Percentiles rank a stretch among this genome's conserved stretches.
These are phyloP conservation scores for Calonectria pauciramosa DNA, from an alignment of 2,329 filamentous ascomycete species.

Conservation along the genomic window DNA sequence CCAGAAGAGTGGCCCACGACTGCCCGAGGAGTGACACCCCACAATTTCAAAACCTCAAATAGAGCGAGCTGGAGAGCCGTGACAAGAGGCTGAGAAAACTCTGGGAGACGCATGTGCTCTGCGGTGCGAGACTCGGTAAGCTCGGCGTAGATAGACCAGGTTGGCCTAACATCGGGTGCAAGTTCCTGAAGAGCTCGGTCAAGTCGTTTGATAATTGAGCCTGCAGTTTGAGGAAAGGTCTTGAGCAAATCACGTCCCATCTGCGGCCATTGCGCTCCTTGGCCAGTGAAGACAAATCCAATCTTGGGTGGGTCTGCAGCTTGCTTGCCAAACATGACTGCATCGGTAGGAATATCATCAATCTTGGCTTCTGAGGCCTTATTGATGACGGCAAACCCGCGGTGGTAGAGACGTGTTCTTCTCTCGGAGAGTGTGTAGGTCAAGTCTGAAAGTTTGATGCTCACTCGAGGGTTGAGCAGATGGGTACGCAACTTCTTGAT, in stretches of 20 bases:
- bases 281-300: conserved; percentile 52
- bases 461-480: conserved; percentile 43
- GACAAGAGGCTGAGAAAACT: conserved; percentile 53
- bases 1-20: conserved; percentile 55
- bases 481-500: conserved; percentile 34
- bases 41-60: conserved; percentile 48
- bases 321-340: conserved; percentile 21
- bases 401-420: conserved; percentile 21
- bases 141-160: conserved; percentile 34
- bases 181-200: conserved; percentile 1
- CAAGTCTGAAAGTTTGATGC: conserved; percentile 39
- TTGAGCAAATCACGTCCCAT: conserved; percentile 51
- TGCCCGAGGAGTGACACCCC: conserved; percentile 42
- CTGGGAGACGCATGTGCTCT: conserved; percentile 32
- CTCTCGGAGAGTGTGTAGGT: conserved; percentile 47
- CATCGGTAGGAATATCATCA: conserved; percentile 11
- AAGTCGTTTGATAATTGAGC: conserved; percentile 9
- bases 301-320: conserved; percentile 24
- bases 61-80: conserved; percentile 58
- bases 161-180: background rate
- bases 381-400: conserved; percentile 38
- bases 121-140: conserved; percentile 27
- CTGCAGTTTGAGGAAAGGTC: conserved; percentile 14
- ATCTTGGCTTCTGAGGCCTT: conserved; percentile 1
- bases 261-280: conserved; percentile 52